Evolutionary conservation across 495 filamentous ascomycete species (phyloP), one percentile per base, ranked within the genome.

Genomic region (Copromyces sp.): DNA sequence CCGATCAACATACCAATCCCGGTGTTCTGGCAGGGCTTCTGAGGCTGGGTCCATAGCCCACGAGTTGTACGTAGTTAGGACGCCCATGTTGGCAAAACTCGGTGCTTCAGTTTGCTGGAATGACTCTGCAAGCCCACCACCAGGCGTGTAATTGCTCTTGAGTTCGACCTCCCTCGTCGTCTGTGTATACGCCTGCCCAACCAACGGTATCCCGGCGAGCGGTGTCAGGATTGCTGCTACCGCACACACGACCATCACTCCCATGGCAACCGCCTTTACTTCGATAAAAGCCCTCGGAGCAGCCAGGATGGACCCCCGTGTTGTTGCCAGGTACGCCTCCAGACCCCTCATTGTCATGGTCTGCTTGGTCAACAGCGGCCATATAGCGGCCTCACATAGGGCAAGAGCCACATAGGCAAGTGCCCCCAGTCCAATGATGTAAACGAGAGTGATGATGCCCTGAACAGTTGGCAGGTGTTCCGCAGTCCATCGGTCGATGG

Each of bases 1-100:
- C 16, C 79, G 71, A 73, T 81, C 74, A 69, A 81, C 65, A 61
- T 79, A 79, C 79, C 78, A 81, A 35, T 77, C 71, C 29, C 78
- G 73, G 59, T 73, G 74, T n/a, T 69, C 70, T 9, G 78, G 73
- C 65, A 81, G 53, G 2, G 78, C 78, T 69, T 81, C 79, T 3
- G 78, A 72, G 1, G 75, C 44, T 16, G 75, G 76, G 29, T 79
- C 59, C 1, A 42, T 72, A 4, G 75, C 77, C 78, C 78, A 81
- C 20, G 72, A 41, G 47, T 74, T 71, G 70, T 81, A 81, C 41
- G 74, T 61, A 37, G 73, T 73, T 12, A 79, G 42, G 6, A 75
- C 74, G 29, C 71, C 71, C 9, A 74, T 72, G n/a, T 78, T 74
- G 29, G 75, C 73, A 29, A 78, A 76, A 1, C 71, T 79, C 4